Evolutionary conservation across 2,329 filamentous ascomycete genomes (phyloP).

Genomic region (Teratosphaeria zuluensis): DNA sequence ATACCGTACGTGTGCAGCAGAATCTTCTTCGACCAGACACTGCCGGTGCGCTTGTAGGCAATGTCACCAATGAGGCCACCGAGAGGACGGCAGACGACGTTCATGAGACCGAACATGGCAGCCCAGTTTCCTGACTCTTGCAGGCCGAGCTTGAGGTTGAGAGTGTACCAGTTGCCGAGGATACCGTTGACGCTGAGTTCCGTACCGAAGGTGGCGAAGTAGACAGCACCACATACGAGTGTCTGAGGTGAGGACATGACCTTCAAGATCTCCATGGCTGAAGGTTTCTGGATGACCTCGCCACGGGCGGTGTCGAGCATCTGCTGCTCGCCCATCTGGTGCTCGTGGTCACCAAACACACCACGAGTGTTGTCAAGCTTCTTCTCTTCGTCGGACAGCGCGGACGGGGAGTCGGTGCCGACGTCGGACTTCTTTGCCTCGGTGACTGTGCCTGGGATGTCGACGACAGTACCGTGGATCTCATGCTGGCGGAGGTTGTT

Average conservation of each 20-base stretch:
- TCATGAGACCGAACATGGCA: conserved; percentile 67
- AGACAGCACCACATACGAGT: conserved; percentile 41
- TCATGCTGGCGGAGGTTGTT: conserved; percentile 43
- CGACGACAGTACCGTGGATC: conserved; percentile 36
- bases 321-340: conserved; percentile 40
- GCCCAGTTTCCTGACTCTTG: conserved; percentile 52
- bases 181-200: conserved; percentile 54
- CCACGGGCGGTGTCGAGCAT: conserved; percentile 47
- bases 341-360: conserved; percentile 29
- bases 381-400: conserved; percentile 29
- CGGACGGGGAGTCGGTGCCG: conserved; percentile 22
- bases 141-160: conserved; percentile 47
- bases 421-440: conserved; percentile 27
- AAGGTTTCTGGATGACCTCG: conserved; percentile 55
- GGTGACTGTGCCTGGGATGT: conserved; percentile 41
- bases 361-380: conserved; percentile 29
- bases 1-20: conserved; percentile 49
- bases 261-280: conserved; percentile 47
- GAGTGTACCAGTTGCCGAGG: conserved; percentile 49
- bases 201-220: conserved; percentile 52
- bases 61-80: conserved; percentile 53
- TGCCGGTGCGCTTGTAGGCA: conserved; percentile 42
- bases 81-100: conserved; percentile 56
- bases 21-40: conserved; percentile 55
- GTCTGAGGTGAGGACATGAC: conserved; percentile 54